Percentiles rank a stretch among this genome's conserved stretches.
phyloP scores from a whole-genome alignment of 1,284 basidiomycete species.

The Dichomitus squalens region DNA sequence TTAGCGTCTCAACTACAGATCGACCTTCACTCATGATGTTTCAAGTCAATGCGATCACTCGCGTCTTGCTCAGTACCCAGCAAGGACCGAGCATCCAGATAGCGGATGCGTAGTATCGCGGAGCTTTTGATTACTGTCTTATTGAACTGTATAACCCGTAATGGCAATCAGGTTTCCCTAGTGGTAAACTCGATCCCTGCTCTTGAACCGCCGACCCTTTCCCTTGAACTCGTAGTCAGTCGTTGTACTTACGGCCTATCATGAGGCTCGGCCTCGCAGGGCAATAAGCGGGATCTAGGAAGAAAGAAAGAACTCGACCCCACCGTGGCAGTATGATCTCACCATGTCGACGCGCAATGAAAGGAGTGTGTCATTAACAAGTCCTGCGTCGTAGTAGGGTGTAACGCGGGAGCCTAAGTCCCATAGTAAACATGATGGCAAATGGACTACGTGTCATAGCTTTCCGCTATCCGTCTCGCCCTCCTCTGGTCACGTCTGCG shows the following conservation, averaged over 20 bases:
- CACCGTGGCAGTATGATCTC: background rate
- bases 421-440: too few relatives aligned
- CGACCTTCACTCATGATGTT: background rate
- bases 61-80: slow-evolving; percentile 82
- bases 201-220: too few relatives aligned
- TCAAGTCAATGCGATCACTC: slow-evolving; percentile 69
- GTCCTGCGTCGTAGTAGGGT: too few relatives aligned
- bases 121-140: slow-evolving; percentile 17
- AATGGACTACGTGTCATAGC: background rate
- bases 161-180: background rate
- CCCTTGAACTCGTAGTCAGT: too few relatives aligned
- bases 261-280: too few relatives aligned
- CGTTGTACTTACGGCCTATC: too few relatives aligned
- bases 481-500: slow-evolving; percentile 26
- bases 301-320: too few relatives aligned
- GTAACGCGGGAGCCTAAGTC: too few relatives aligned
- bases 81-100: slow-evolving; percentile 87
- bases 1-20: slow-evolving; percentile 6
- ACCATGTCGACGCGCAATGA: background rate
- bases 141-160: slow-evolving; percentile 1
- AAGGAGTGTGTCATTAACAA: slow-evolving; percentile 11
- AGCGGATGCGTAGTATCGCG: slow-evolving; percentile 44
- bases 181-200: too few relatives aligned
- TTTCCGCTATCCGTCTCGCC: slow-evolving; percentile 11
- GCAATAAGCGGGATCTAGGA: too few relatives aligned